Percentiles rank a stretch among this genome's conserved stretches.
Evolutionary conservation across 441 rosid species (phyloP).

Genomic region (Arabidopsis hybrid): DNA sequence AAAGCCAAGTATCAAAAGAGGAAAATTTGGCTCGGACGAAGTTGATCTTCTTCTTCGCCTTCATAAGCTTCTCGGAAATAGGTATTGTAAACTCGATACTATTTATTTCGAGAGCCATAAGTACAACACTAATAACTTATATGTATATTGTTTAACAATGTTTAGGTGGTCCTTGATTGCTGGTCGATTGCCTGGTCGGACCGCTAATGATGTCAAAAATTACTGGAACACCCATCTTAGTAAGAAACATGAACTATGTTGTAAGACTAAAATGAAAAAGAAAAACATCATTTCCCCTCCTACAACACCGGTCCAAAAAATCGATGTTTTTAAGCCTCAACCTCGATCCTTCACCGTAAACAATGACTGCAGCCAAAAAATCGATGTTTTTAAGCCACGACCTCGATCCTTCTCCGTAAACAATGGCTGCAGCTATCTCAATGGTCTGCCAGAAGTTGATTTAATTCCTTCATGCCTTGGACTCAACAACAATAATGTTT

Average conservation of each 20-base stretch:
- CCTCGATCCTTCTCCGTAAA: constrained; percentile 36
- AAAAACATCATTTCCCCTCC: background rate
- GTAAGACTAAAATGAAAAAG: constrained; percentile 16
- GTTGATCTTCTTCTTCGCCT: constrained; percentile 55
- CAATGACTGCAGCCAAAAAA: constrained; percentile 2
- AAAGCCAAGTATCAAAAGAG: constrained; percentile 54
- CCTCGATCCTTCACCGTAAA: too few relatives aligned
- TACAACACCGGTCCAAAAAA: too few relatives aligned
- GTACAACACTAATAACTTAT: background rate
- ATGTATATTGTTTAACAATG: background rate
- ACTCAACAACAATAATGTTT: background rate
- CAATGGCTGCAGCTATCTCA: background rate
- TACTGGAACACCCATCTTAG: constrained; percentile 50
- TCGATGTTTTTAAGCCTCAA: too few relatives aligned
- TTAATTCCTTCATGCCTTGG: constrained; percentile 20
- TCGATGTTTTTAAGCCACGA: constrained; percentile 45
- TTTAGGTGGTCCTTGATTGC: constrained; percentile 61
- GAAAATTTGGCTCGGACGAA: constrained; percentile 48
- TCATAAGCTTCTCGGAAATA: constrained; percentile 58
- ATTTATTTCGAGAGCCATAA: too few relatives aligned
- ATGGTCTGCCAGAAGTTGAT: constrained; percentile 2
- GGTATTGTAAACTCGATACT: constrained; percentile 16
- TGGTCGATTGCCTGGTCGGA: constrained; percentile 59
- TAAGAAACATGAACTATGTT: constrained; percentile 33
- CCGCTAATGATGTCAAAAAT: constrained; percentile 60